Conservation (phyloP, 495 filamentous ascomycete species). For the Podospora pseudocomata region DNA sequence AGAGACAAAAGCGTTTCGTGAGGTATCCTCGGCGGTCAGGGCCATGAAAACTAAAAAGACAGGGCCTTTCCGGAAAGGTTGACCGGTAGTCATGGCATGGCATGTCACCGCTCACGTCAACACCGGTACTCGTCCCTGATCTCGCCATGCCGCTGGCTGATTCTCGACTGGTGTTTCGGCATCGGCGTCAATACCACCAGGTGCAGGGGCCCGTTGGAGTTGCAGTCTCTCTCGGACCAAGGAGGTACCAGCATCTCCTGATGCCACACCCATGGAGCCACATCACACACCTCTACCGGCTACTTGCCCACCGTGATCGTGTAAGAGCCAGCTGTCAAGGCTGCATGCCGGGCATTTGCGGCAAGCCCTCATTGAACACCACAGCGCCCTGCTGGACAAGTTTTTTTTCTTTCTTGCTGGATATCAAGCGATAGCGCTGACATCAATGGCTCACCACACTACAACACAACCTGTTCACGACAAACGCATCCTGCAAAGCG, state of each 20-base stretch:
- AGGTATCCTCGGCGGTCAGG: not conserved
- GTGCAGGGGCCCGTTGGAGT: conserved; percentile 20
- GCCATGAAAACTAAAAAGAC: not conserved
- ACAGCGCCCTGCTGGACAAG: not conserved
- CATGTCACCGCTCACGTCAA: not conserved
- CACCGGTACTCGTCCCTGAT: not conserved
- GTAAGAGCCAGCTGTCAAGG: not conserved
- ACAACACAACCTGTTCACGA: not conserved
- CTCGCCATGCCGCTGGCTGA: not conserved
- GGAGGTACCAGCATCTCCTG: not conserved
- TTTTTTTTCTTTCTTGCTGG: not conserved
- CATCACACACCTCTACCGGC: not conserved
- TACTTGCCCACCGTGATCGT: not conserved
- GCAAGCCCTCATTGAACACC: not conserved
- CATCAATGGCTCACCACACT: not conserved
- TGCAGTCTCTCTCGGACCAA: conserved; percentile 18
- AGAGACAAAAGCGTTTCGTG: not conserved
- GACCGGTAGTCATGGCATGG: not conserved
- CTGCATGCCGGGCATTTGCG: not conserved
- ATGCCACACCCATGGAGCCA: not conserved
- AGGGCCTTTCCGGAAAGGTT: not conserved
- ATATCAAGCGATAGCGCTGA: not conserved
- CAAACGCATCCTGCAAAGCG: too few relatives aligned
- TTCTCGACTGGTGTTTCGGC: not conserved
- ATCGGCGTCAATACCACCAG: conserved; percentile 8